Percentiles rank a stretch among this genome's conserved stretches.
phyloP scores from a whole-genome alignment of 75 land plant genomes.

The Azolla pinnata region DNA sequence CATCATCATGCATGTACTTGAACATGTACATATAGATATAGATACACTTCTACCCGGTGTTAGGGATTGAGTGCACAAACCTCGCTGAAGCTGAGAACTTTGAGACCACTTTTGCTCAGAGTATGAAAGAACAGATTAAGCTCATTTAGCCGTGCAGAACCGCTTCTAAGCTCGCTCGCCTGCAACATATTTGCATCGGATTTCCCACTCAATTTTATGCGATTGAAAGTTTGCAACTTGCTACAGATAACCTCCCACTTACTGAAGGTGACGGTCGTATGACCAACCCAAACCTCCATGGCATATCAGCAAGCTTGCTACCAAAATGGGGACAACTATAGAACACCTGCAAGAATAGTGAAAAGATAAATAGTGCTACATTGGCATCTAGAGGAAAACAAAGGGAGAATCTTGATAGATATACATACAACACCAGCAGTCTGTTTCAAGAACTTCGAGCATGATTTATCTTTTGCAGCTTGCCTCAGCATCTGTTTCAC shows the following conservation, averaged over 20 bases:
- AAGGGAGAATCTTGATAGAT: too few species aligned
- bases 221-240: neutral
- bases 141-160: conserved; percentile 76
- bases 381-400: too few species aligned
- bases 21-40: neutral
- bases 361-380: neutral
- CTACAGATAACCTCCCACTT: conserved; percentile 13
- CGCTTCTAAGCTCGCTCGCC: conserved; percentile 91
- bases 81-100: conserved; percentile 97
- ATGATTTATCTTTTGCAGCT: conserved; percentile 50
- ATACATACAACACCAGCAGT: conserved; percentile 78
- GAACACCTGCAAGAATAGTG: conserved; percentile 50
- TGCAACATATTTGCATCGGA: conserved; percentile 13
- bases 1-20: too few species aligned
- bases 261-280: conserved; percentile 96
- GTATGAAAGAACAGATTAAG: conserved; percentile 75
- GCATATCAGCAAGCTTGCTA: conserved; percentile 98
- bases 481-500: conserved; percentile 92
- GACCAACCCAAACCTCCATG: conserved; percentile 95
- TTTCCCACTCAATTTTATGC: too few species aligned
- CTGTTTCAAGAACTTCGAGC: conserved; percentile 50
- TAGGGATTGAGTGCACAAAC: too few species aligned
- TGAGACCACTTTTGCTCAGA: conserved; percentile 52
- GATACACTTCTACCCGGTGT: too few species aligned
- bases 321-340: conserved; percentile 99